Conservation (phyloP, 345 rosid genomes). For the Conringia planisiliqua region DNA sequence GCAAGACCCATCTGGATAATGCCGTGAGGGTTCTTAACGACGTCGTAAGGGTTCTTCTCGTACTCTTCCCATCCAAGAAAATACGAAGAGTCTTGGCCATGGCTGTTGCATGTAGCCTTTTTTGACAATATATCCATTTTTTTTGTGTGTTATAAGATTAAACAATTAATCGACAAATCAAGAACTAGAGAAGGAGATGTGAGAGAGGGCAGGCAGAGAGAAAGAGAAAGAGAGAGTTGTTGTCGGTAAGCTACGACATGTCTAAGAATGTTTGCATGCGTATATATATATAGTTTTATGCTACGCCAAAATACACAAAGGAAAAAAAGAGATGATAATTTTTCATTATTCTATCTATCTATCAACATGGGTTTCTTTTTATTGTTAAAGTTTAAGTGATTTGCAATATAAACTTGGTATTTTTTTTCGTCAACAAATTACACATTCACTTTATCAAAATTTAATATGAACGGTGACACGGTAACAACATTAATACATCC, state of each 20-base stretch:
- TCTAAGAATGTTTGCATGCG: conserved; percentile 15
- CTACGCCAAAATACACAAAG: not conserved
- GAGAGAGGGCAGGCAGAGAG: not conserved
- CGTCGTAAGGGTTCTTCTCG: conserved; percentile 67
- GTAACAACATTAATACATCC: not conserved
- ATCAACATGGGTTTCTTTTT: not conserved
- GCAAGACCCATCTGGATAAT: conserved; percentile 84
- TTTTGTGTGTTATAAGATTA: not conserved
- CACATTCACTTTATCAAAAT: not conserved
- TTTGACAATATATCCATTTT: conserved; percentile 50
- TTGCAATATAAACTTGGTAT: not conserved
- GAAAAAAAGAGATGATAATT: not conserved
- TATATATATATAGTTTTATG: conserved; percentile 24
- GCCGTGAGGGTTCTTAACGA: conserved; percentile 52
- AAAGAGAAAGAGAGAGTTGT: conserved; percentile 3
- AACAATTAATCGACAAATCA: not conserved
- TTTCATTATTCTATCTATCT: not conserved
- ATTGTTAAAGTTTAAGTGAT: not conserved
- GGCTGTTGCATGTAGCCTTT: conserved; percentile 58
- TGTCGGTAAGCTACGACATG: conserved; percentile 12
- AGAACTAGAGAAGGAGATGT: not conserved
- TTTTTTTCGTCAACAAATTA: not conserved
- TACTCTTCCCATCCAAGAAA: conserved; percentile 46
- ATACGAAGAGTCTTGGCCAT: conserved; percentile 74
- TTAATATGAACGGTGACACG: not conserved